These are phyloP conservation scores for Lyophyllum shimeji DNA, from an alignment of 768 basidiomycete genomes.

Conservation along the genomic window DNA sequence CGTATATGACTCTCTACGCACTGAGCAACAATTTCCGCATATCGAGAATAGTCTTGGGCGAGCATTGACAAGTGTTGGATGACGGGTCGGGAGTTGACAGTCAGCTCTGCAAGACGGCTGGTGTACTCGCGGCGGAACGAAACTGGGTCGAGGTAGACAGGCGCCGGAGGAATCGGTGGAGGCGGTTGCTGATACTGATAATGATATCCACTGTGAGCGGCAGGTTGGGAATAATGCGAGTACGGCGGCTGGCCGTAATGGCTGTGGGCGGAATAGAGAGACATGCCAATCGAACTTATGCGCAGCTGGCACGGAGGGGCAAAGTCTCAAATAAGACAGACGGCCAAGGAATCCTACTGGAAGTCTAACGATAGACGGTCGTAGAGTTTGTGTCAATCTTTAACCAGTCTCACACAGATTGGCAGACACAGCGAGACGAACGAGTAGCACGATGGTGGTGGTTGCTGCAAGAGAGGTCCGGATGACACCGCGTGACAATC, in stretches of 20 bases:
- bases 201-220: slow-evolving; percentile 40
- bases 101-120: slow-evolving; percentile 73
- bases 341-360: slow-evolving; percentile 11
- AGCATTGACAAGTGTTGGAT: slow-evolving; percentile 92
- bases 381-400: slow-evolving; percentile 34
- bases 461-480: slow-evolving; percentile 32
- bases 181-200: slow-evolving; percentile 44
- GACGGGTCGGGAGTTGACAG: slow-evolving; percentile 91
- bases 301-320: not conserved
- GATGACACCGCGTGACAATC: slow-evolving; percentile 20
- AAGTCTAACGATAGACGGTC: slow-evolving; percentile 12
- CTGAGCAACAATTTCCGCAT: slow-evolving; percentile 76
- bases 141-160: slow-evolving; percentile 56
- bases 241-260: slow-evolving; percentile 61
- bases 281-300: slow-evolving; percentile 48
- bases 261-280: slow-evolving; percentile 58
- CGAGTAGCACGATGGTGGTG: slow-evolving; percentile 36
- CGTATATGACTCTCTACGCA: slow-evolving; percentile 85
- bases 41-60: slow-evolving; percentile 83
- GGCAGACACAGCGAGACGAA: slow-evolving; percentile 36
- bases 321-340: slow-evolving; percentile 17
- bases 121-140: slow-evolving; percentile 80
- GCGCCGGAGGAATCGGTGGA: slow-evolving; percentile 37
- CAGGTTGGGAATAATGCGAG: slow-evolving; percentile 45
- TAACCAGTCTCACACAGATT: slow-evolving; percentile 52